Base-by-base conservation (phyloP, 331 rosid species). In the Arachis monticola region DNA sequence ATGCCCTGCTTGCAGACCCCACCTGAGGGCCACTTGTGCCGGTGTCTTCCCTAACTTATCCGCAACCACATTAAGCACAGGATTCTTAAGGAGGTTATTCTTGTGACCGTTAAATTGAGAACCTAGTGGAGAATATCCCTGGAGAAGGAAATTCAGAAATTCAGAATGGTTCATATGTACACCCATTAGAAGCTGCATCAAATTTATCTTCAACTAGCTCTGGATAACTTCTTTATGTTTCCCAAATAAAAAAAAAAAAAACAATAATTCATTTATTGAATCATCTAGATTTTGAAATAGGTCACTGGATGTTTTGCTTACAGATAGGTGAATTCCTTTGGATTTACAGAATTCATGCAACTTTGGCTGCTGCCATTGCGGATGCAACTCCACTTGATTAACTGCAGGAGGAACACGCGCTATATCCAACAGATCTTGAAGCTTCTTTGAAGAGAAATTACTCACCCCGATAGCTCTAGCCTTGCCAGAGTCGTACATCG, bases 401-500 rank as follows among this genome's bases (percentile, higher is more conserved):
- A 88, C 96, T 31, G 95, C 93, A 7, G 93, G 96, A 66, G 89
- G 88, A 42, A 90, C 84, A 0, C 82, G 67, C 0, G 93, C 95
- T 35, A 85, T 48, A 30, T 81, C 83, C 69, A 92, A 38, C 31
- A 90, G 56, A 75, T 85, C 90, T 12, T 77, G 84, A 10, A 90
- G 88, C 85, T 92, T 90, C 80, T 92, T 92, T 0, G 90, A 64
- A 22, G 96, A 90, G 89, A 90, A 92, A 71, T 92, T 90, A 81
- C 96, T 88, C 1, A 92, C 93, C 67, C 98, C 96, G 11, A 92
- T 88, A 11, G 95, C 95, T 71, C 73, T 85, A 48, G 89, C 91
- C 81, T 84, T 89, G 47, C 93, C 91, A 10, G 87, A 79, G 64
- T 86, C 89, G 74, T 84, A 90, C 3, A 87, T 80, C 17, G 89